phyloP scores from a whole-genome alignment of 768 basidiomycete genomes.

The Flagelloscypha sp. region DNA sequence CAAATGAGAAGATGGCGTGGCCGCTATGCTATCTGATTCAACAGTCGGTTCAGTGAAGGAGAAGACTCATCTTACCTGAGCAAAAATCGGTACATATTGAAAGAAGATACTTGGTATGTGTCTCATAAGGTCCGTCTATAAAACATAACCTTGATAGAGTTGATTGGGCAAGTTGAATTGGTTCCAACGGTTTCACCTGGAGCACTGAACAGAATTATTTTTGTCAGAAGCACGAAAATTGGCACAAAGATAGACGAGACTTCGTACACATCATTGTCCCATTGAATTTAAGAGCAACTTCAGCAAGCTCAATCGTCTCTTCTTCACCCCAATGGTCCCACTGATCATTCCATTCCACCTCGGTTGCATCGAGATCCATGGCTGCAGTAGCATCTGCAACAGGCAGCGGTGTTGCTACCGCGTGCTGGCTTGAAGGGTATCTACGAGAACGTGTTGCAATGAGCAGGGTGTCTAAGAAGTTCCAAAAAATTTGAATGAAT shows the following conservation, averaged over 20 bases:
- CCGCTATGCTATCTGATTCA: too few relatives aligned
- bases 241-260: conserved; percentile 32
- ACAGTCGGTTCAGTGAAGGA: conserved; percentile 12
- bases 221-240: conserved; percentile 54
- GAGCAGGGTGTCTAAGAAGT: conserved; percentile 33
- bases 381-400: too few relatives aligned
- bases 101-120: conserved; percentile 32
- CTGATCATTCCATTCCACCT: conserved; percentile 15
- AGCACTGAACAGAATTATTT: conserved; percentile 46
- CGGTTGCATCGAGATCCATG: too few relatives aligned
- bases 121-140: conserved; percentile 22
- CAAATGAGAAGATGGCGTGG: too few relatives aligned
- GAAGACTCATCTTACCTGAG: too few relatives aligned
- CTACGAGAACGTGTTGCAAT: conserved; percentile 56
- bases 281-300: conserved; percentile 46
- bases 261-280: conserved; percentile 34
- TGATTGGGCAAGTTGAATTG: conserved; percentile 1
- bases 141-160: neutral
- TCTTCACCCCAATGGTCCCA: conserved; percentile 59
- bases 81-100: too few relatives aligned
- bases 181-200: too few relatives aligned
- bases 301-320: conserved; percentile 48
- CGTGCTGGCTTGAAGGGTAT: conserved; percentile 37
- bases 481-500: conserved; percentile 4
- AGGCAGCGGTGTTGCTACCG: too few relatives aligned